Base-by-base conservation (phyloP, 148 eudicot genomes). In the Cornus kousa region DNA sequence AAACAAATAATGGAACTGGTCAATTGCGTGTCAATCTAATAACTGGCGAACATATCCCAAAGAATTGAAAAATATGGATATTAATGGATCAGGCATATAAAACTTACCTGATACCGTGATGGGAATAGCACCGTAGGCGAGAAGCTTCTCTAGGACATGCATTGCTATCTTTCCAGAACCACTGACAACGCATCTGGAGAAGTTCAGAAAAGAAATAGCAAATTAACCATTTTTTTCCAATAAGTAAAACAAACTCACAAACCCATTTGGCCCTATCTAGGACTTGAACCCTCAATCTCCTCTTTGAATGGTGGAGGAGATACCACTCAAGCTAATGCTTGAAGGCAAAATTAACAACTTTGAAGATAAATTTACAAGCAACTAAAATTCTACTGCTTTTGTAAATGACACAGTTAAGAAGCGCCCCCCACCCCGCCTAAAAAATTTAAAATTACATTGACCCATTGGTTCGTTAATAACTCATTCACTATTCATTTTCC, bases 101-200 rank as follows among this genome's bases (percentile, higher is more conserved):
- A 65, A 43, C 69, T 81, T 87, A 97, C 99, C 99, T 80, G 99
- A 97, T 64, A 97, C 94, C 13, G 98, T 91, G 82, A 97, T 83
- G 28, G 99, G 98, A 84, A 94, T 74, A 79, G 99, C 99, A 69
- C 94, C 95, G 85, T 90, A 91, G 71, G 89, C 98, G 81, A 88
- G 86, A 76, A 97, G 95, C 95, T 97, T 97, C 87, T 97, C 99
- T 60, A 91, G 85, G 77, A 97, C 99, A 91, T 97, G 95, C 91
- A 97, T 83, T 82, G 99, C 93, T 69, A 94, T 91, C 89, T 97
- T 97, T 85, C 99, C 99, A 88, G 92, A 92, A 74, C 99, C 99
- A 85, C 98, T 97, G 81, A 97, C 97, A 77, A 83, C 98, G 84
- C 99, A 97, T 87, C 99, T 95, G 86, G 67, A 55, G 65, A 66